These are phyloP conservation scores for Aquanectria penicillioides DNA, from an alignment of 2,329 filamentous ascomycete species.

Conservation along the genomic window DNA sequence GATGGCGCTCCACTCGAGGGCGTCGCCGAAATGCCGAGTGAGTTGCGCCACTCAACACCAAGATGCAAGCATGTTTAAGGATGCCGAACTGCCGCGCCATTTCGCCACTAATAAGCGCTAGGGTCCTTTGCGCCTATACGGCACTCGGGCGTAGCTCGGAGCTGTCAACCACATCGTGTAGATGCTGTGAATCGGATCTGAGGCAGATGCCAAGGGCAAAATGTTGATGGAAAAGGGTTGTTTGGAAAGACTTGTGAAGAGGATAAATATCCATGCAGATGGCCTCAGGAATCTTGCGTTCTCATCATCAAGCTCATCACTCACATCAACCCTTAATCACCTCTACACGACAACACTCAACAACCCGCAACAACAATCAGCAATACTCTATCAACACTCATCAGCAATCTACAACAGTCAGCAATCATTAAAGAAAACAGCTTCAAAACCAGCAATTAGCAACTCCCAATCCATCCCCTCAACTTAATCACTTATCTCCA, in stretches of 20 bases:
- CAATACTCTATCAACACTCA: neutral
- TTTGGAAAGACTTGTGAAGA: neutral
- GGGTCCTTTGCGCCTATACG: too few species aligned
- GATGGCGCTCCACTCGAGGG: neutral
- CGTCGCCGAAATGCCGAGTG: slow-evolving; percentile 1
- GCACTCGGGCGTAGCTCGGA: slow-evolving; percentile 10
- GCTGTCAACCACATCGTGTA: neutral
- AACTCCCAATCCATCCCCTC: too few species aligned
- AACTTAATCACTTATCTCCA: neutral
- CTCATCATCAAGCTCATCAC: neutral
- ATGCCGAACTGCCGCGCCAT: neutral
- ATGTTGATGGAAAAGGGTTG: neutral
- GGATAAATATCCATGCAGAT: neutral
- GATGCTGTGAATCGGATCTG: neutral
- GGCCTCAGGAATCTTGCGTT: neutral
- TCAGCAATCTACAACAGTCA: too few species aligned
- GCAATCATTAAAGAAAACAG: too few species aligned
- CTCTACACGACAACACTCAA: too few species aligned
- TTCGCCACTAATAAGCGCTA: too few species aligned
- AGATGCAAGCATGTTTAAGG: too few species aligned
- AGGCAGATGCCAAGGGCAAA: neutral
- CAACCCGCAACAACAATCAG: too few species aligned
- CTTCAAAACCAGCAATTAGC: too few species aligned
- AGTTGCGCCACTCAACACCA: neutral
- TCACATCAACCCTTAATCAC: neutral